Evolutionary conservation across 331 rosid species (phyloP), one percentile per base, ranked within the genome.

Genomic region (Dryas integrifolia): DNA sequence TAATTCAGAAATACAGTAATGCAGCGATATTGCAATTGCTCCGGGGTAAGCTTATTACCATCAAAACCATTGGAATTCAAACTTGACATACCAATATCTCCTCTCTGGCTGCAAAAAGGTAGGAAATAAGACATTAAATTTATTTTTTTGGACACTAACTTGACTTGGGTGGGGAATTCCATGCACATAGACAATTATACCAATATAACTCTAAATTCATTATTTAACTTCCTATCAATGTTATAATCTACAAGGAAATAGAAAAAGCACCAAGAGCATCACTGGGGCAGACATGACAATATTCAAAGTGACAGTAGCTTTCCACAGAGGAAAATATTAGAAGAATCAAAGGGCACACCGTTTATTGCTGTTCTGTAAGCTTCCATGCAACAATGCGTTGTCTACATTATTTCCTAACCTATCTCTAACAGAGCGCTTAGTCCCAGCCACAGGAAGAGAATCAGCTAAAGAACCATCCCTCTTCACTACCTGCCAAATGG

Each of bases 341-440:
- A 41, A 18, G 24, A 58, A 80, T 70, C 43, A 58, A 72, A n/a
- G 47, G 52, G 80, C 87, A 55, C 76, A 92, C 98, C 99, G 84
- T 83, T 95, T 95, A 68, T 67, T 80, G 79, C 64, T 62, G 65
- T 72, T 53, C 65, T 24, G 61, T 48, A 76, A 77, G 76, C 81
- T 82, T 78, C 88, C 97, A 58, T 77, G 85, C 47, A 77, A 77
- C 51, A 26, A 39, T 15, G 82, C 82, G 79, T 76, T 71, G 52
- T 88, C 96, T 49, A 61, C 82, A 76, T 72, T 88, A 76, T 73
- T 69, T 70, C 97, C 96, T 78, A 92, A 85, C 76, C 97, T 89
- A 75, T 95, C 99, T 87, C 96, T 82, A 45, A 95, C 83, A 56
- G 97, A 92, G 74, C 99, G 88, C 83, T 92, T 92, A 51, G 84